Evolutionary conservation across 768 basidiomycete genomes (phyloP).

Genomic region (Tulasnella sp.): DNA sequence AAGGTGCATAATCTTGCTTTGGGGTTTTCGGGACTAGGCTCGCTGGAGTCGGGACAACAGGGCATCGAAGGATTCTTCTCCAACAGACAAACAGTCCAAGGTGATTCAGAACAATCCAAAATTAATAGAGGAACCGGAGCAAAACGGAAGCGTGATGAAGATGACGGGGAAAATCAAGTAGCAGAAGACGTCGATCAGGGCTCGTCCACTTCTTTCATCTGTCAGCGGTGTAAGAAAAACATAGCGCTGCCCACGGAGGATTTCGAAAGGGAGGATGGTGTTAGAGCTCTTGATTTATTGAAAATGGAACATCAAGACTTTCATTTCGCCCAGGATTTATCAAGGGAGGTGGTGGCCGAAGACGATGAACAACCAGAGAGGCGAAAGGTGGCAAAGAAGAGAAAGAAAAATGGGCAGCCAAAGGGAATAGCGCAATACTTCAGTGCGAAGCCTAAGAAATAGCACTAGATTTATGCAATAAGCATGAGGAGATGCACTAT

Average conservation of each 20-base stretch:
- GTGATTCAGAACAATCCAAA: background rate
- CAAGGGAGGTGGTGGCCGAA: constrained; percentile 28
- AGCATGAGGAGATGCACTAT: constrained; percentile 8
- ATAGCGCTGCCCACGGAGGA: constrained; percentile 27
- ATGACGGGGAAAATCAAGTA: background rate
- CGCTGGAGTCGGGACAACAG: constrained; percentile 62
- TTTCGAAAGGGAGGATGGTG: constrained; percentile 22
- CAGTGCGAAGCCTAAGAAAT: background rate
- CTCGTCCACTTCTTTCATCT: constrained; percentile 34
- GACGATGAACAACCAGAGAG: constrained; percentile 9
- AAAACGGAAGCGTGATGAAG: constrained; percentile 13
- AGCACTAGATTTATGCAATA: background rate
- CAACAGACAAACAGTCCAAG: constrained; percentile 13
- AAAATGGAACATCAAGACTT: constrained; percentile 70
- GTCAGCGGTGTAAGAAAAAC: constrained; percentile 42
- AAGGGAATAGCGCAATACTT: constrained; percentile 41
- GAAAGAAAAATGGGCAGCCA: constrained; percentile 20
- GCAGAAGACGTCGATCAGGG: background rate
- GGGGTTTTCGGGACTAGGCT: constrained; percentile 65
- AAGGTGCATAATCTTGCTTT: constrained; percentile 63
- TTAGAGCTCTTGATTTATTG: constrained; percentile 19
- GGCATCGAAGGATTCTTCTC: constrained; percentile 79
- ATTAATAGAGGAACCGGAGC: constrained; percentile 5
- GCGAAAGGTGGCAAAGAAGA: constrained; percentile 26
- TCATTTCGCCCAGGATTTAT: constrained; percentile 73